Base-by-base conservation (phyloP, 176 grass and related monocot species). In the Raddia distichophylla region DNA sequence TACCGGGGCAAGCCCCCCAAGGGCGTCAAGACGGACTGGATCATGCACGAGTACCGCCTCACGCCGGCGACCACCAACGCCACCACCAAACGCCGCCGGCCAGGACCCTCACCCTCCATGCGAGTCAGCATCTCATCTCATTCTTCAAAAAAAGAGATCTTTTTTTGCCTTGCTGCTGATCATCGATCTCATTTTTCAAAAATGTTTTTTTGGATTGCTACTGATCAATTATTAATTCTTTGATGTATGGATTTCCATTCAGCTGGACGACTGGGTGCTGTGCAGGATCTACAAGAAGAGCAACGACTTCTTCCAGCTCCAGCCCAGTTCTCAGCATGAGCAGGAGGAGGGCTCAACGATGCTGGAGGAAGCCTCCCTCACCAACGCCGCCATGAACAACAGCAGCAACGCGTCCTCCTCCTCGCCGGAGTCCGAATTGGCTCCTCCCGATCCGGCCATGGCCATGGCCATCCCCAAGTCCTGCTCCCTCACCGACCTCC, bases 41-140 rank as follows among this genome's bases (percentile, higher is more conserved):
- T 93, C 86, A 97, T 97, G 94, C 94, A 97, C 56, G 94, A 97
- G 89, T 97, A 97, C 75, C 91, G 91, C 6, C 94, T 95, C 57
- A 33, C 73, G 0, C 10, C 8, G 5, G 12, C 27, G 14, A 7
- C 14, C 47, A 17, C 19, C 77, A 82, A 9, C 40, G 59, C 12
- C 64, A 64, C 12, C 64, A 43, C 43, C 17, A 85, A 67, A 50
- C 86, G 65, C 8, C 80, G 64, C 45, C 84, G 72, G 72, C 37
- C 37, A 51, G 89, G 72, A 76, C 27, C 27, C 27, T 72, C 88
- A 2, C 84, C 89, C 63, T 86, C 89, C 63, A 91, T 91, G 89
- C 87, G 87, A 86, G 92, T 91, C 65, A 47, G 86, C 37, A 40
- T 40, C 37, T 40, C 37, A 10, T 11, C 7, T 19, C 17, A 10